phyloP scores from a whole-genome alignment of 2,329 filamentous ascomycete genomes.

The Tolypocladium album region DNA sequence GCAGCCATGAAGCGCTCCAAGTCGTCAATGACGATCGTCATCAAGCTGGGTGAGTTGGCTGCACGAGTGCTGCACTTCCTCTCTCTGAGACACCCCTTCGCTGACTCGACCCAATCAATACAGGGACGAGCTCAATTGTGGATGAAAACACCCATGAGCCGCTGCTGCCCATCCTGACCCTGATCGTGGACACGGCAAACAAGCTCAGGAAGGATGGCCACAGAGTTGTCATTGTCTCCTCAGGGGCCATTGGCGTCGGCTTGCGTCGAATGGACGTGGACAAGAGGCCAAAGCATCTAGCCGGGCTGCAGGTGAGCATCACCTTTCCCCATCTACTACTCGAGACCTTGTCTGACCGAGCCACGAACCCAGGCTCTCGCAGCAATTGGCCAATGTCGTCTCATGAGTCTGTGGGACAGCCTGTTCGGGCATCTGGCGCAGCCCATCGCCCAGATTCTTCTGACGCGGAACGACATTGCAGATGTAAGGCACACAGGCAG shows the following conservation, averaged over 20 bases:
- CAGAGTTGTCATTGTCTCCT: slow-evolving; percentile 90
- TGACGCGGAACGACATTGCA: slow-evolving; percentile 93
- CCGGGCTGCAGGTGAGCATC: slow-evolving; percentile 61
- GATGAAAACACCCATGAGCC: slow-evolving; percentile 93
- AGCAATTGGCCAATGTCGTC: slow-evolving; percentile 87
- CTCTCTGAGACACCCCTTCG: not conserved
- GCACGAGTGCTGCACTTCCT: not conserved
- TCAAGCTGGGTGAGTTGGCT: slow-evolving; percentile 64
- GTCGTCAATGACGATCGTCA: slow-evolving; percentile 47
- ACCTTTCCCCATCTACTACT: not conserved
- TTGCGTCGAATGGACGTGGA: slow-evolving; percentile 82
- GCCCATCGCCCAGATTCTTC: slow-evolving; percentile 85
- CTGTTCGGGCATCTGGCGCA: slow-evolving; percentile 80
- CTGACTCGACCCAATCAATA: not conserved
- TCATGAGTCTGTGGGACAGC: slow-evolving; percentile 93
- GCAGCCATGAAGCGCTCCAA: slow-evolving; percentile 55
- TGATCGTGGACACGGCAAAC: slow-evolving; percentile 90
- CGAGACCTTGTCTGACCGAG: not conserved
- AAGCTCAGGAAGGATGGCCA: slow-evolving; percentile 84
- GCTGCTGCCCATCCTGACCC: slow-evolving; percentile 75
- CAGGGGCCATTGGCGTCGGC: slow-evolving; percentile 91
- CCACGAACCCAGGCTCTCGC: slow-evolving; percentile 56
- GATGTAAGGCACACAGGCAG: slow-evolving; percentile 47
- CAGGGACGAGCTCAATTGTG: slow-evolving; percentile 97
- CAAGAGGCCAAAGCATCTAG: slow-evolving; percentile 79